Conservation (phyloP, 495 filamentous ascomycete species). For the Penicillium longicatenatum region DNA sequence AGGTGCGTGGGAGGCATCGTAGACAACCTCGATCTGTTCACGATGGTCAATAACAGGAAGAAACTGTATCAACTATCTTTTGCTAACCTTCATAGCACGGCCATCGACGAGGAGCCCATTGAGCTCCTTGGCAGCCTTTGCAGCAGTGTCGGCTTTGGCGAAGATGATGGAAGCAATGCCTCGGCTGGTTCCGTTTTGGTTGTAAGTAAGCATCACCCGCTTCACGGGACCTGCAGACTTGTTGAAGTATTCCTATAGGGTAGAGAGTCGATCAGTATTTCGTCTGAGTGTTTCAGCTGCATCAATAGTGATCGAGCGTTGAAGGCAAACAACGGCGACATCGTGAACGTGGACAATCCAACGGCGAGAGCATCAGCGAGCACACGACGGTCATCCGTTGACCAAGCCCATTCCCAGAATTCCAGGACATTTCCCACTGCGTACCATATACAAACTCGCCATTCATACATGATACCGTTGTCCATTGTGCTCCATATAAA, state of each 20-base stretch:
- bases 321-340: conserved; percentile 28
- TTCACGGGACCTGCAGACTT: conserved; percentile 88
- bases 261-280: conserved; percentile 44
- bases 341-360: conserved; percentile 31
- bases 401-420: conserved; percentile 2
- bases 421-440: neutral
- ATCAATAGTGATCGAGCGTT: conserved; percentile 24
- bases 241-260: conserved; percentile 89
- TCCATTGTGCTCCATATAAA: neutral
- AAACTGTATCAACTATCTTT: neutral
- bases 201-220: conserved; percentile 84
- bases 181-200: conserved; percentile 86
- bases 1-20: conserved; percentile 72
- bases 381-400: conserved; percentile 57
- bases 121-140: conserved; percentile 75
- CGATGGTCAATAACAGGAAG: conserved; percentile 23
- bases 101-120: conserved; percentile 89
- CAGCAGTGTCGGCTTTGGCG: conserved; percentile 71
- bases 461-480: neutral
- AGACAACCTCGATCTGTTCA: conserved; percentile 81
- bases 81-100: conserved; percentile 81
- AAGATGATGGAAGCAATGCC: conserved; percentile 85
- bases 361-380: conserved; percentile 65
- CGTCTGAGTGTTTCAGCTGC: conserved; percentile 26
- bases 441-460: neutral